Conservation (phyloP, 176 grass and related monocot genomes). For the Lolium rigidum region DNA sequence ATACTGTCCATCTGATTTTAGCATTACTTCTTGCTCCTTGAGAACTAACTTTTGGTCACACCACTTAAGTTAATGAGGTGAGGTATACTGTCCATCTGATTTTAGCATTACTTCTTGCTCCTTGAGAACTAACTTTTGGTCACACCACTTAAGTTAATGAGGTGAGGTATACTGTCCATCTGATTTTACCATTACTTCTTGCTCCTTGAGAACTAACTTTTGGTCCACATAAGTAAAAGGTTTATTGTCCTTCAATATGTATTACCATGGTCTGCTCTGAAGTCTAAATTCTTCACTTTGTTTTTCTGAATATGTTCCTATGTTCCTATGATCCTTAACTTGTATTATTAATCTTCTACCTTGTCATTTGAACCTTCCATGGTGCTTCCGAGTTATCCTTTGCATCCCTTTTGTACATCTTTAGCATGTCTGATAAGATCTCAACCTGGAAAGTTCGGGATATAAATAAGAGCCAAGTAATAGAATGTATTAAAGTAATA, state of each 20-base stretch:
- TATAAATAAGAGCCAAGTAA: background rate
- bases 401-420: background rate
- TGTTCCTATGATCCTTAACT: background rate
- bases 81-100: background rate
- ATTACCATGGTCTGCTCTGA: background rate
- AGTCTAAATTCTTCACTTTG: background rate
- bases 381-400: background rate
- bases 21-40: background rate
- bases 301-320: background rate
- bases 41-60: background rate
- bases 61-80: background rate
- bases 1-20: background rate
- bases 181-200: background rate
- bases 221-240: background rate
- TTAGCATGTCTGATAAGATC: background rate
- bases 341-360: background rate
- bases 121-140: background rate
- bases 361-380: background rate
- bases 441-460: background rate
- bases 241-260: background rate
- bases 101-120: background rate
- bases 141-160: background rate
- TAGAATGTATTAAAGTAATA: background rate
- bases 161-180: background rate
- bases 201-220: background rate